These are phyloP conservation scores for Epichloe scottii DNA, from an alignment of 2,329 filamentous ascomycete genomes.

Conservation along the genomic window DNA sequence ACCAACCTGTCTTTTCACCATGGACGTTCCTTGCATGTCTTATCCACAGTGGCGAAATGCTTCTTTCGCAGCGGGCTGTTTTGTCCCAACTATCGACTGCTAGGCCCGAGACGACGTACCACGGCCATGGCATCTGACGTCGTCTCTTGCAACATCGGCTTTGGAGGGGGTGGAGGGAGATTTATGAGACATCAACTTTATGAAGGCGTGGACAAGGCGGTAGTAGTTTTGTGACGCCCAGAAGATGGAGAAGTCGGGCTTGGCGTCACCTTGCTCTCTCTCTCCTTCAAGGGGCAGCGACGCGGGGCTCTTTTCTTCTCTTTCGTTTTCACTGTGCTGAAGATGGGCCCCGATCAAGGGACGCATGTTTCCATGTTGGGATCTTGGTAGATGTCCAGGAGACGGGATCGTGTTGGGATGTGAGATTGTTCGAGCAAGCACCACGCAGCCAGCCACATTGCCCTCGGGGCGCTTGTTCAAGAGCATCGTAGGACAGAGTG, in stretches of 20 bases:
- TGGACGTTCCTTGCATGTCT: conserved; percentile 5
- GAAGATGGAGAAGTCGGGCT: too few species aligned
- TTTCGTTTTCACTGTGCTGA: too few species aligned
- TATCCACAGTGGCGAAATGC: background rate
- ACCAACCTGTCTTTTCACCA: background rate
- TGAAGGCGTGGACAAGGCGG: too few species aligned
- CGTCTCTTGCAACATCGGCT: background rate
- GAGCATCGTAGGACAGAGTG: background rate
- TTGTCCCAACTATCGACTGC: background rate
- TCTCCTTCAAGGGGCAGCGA: too few species aligned
- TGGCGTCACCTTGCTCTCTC: too few species aligned
- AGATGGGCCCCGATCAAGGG: too few species aligned
- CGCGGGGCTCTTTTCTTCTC: too few species aligned
- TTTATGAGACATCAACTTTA: too few species aligned
- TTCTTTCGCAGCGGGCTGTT: background rate
- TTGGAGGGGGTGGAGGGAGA: background rate
- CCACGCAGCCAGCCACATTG: background rate
- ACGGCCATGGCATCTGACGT: background rate
- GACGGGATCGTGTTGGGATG: background rate
- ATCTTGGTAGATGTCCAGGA: too few species aligned
- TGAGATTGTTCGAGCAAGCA: too few species aligned
- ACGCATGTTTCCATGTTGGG: too few species aligned
- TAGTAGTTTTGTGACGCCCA: too few species aligned
- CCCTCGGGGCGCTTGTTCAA: background rate
- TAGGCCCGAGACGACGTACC: background rate